A percentile compares a stretch with the other conserved stretches of the same genome.
Evolutionary conservation across 2,329 filamentous ascomycete species (phyloP).

Genomic region (Colletotrichum neosansevieriae): DNA sequence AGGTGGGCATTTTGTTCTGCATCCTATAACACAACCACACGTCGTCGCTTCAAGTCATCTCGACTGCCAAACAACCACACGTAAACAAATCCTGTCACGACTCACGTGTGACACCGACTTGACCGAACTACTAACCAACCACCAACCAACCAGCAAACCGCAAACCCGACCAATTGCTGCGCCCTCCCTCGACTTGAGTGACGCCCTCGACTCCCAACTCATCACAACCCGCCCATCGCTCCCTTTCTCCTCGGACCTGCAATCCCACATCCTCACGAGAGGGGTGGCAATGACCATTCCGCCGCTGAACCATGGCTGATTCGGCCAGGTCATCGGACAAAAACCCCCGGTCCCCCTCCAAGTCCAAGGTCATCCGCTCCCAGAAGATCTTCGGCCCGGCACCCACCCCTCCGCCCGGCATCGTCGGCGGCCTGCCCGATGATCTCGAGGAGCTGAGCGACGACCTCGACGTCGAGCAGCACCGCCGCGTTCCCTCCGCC

Average conservation of each 20-base stretch:
- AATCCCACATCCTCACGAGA: constrained; percentile 36
- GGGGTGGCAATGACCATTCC: constrained; percentile 39
- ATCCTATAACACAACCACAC: constrained; percentile 22
- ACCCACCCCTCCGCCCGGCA: constrained; percentile 44
- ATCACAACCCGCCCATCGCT: background rate
- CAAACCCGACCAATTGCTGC: constrained; percentile 15
- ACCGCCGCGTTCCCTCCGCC: constrained; percentile 39
- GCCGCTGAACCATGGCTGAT: constrained; percentile 42
- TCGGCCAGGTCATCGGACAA: constrained; percentile 41
- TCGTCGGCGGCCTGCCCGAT: constrained; percentile 38
- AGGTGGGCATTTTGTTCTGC: constrained; percentile 30
- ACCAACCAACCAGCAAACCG: background rate
- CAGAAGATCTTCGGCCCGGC: constrained; percentile 63
- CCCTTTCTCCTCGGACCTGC: constrained; percentile 15
- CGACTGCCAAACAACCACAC: constrained; percentile 24
- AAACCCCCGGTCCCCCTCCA: constrained; percentile 42
- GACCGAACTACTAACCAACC: background rate
- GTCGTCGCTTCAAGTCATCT: constrained; percentile 29
- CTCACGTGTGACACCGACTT: constrained; percentile 27
- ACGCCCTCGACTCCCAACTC: background rate
- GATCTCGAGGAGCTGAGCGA: constrained; percentile 43
- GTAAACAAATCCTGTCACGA: constrained; percentile 31
- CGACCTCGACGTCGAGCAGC: constrained; percentile 47
- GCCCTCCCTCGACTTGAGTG: background rate
- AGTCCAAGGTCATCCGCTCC: constrained; percentile 62